Evolutionary conservation across 2,329 filamentous ascomycete species (phyloP).

Genomic region (Penicillium corylophilum): DNA sequence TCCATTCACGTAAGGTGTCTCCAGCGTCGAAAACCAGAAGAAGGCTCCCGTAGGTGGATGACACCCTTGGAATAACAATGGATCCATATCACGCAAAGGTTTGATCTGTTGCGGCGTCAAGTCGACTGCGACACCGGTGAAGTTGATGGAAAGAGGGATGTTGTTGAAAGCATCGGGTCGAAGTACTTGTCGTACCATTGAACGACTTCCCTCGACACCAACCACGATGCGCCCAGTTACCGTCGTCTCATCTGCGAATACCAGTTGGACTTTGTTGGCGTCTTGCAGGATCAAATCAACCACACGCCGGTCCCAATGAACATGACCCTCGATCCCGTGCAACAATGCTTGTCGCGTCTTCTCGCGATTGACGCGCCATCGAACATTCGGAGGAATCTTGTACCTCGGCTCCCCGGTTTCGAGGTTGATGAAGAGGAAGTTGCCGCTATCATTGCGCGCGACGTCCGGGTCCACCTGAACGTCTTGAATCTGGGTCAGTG

Average conservation of each 20-base stretch:
- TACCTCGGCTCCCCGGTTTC: constrained; percentile 29
- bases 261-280: not conserved
- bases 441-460: constrained; percentile 24
- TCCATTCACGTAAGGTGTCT: constrained; percentile 41
- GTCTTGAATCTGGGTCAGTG: constrained; percentile 15
- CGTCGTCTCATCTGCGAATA: constrained; percentile 9
- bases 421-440: constrained; percentile 32
- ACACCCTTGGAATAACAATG: constrained; percentile 36
- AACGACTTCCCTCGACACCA: constrained; percentile 25
- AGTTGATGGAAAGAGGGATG: constrained; percentile 19
- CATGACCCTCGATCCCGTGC: constrained; percentile 20
- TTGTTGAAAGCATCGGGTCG: constrained; percentile 25
- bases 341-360: constrained; percentile 21
- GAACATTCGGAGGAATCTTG: constrained; percentile 28
- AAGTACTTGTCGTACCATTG: constrained; percentile 21
- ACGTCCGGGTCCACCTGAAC: constrained; percentile 26
- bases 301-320: constrained; percentile 21
- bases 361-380: constrained; percentile 30
- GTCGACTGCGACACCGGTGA: constrained; percentile 24
- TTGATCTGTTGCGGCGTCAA: constrained; percentile 56
- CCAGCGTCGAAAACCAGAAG: constrained; percentile 41
- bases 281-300: constrained; percentile 9
- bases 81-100: constrained; percentile 56
- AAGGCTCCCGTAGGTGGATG: constrained; percentile 23
- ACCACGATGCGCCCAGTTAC: constrained; percentile 17